Base-by-base conservation (phyloP, 768 basidiomycete species). In the Phlebiopsis gigantea region DNA sequence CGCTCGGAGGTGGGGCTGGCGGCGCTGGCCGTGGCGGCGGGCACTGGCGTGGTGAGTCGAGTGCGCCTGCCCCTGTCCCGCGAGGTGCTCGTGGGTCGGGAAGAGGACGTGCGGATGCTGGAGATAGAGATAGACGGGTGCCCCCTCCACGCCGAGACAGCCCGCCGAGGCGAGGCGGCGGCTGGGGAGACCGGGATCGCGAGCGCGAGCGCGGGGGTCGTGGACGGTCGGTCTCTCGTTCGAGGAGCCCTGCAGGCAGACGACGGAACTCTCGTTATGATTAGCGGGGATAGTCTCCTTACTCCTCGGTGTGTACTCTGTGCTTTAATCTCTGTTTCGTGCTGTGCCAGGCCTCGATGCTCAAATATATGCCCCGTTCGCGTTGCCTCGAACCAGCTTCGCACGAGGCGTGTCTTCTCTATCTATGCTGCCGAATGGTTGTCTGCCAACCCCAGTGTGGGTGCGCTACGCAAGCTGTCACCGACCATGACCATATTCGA, bases 11-110 rank as follows among this genome's bases (percentile, higher is more conserved):
- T 29, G 58, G 66, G 17, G 57, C 65, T 31, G 17, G 12, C 17
- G 69, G 70, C 75, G 77, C 81, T 9, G 81, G 84, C 45, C 82
- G 83, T 0, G 70, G 67, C 21, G 72, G 72, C 41, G 87, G 87
- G 0, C 87, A 88, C 68, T 90, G 87, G 86, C 77, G 89, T 43
- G 89, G 88, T 0, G 84, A 78, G 15, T 87, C 88, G 0, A 79
- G 83, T 62, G 74, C 74, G 1, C 74, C 70, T 5, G 58, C 69
- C n/a, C 53, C 75, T 5, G 71, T 73, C 6, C 68, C 71, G 2
- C 64, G 71, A 30, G 74, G 74, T 26, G 72, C 80, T 30, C 74
- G 80, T 30, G 71, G 77, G 4, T 72, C 79, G 1, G 75, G 79
- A 3, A 76, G 77, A 5, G 68, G 72, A 17, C 71, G 70, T 34